Percentiles rank a stretch among this genome's conserved stretches.
Evolutionary conservation across 441 rosid genomes (phyloP).

Genomic region (Mallotus repandus): DNA sequence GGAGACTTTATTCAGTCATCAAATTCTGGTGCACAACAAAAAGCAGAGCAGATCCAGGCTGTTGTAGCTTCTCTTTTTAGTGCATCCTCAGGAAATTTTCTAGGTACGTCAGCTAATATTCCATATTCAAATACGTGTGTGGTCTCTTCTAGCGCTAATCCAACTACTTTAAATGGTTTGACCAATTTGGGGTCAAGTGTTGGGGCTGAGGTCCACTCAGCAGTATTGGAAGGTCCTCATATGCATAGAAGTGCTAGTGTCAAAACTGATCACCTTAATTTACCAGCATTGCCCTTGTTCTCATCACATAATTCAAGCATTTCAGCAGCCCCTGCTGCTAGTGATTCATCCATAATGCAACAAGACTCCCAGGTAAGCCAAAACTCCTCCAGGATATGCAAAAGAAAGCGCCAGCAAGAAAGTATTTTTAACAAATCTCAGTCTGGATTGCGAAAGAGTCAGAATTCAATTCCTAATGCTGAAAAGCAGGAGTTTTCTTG

Average conservation of each 20-base stretch:
- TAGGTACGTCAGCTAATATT: slow-evolving; percentile 35
- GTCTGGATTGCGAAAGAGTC: slow-evolving; percentile 48
- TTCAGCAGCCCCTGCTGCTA: slow-evolving; percentile 64
- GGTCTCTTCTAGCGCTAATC: slow-evolving; percentile 58
- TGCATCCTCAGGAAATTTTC: slow-evolving; percentile 53
- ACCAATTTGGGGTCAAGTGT: slow-evolving; percentile 72
- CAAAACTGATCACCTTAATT: slow-evolving; percentile 8
- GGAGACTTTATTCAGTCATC: slow-evolving; percentile 66
- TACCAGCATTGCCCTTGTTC: slow-evolving; percentile 71
- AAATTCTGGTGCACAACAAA: slow-evolving; percentile 71
- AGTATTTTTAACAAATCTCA: slow-evolving; percentile 51
- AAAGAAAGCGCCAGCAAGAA: slow-evolving; percentile 44
- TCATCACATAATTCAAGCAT: slow-evolving; percentile 66
- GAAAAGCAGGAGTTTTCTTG: slow-evolving; percentile 38
- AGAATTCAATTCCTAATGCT: slow-evolving; percentile 27
- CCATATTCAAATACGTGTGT: slow-evolving; percentile 49
- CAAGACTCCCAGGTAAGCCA: slow-evolving; percentile 51
- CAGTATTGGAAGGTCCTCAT: slow-evolving; percentile 59
- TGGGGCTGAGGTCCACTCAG: slow-evolving; percentile 79
- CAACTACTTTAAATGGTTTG: slow-evolving; percentile 54
- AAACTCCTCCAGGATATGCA: slow-evolving; percentile 39
- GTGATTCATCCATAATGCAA: slow-evolving; percentile 63
- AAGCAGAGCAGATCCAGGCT: slow-evolving; percentile 68
- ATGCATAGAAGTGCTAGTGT: slow-evolving; percentile 64
- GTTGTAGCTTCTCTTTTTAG: slow-evolving; percentile 63